phyloP scores from a whole-genome alignment of 371 early-diverging fungal species.

The Parasitella parasitica region DNA sequence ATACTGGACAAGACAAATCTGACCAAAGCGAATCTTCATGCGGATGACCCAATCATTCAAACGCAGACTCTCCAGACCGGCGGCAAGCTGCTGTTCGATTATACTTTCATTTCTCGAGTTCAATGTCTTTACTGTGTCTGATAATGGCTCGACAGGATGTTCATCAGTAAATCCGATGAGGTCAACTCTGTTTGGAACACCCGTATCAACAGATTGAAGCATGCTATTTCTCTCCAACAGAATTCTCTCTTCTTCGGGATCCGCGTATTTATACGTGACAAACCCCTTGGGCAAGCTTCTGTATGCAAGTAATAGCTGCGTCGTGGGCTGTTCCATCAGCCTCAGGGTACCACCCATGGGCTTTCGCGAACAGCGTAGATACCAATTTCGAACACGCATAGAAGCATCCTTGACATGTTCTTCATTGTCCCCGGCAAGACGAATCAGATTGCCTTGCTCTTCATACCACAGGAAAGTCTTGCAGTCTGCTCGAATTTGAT shows the following conservation, averaged over 20 bases:
- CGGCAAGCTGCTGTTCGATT: slow-evolving; percentile 17
- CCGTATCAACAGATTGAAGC: slow-evolving; percentile 24
- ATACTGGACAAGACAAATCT: slow-evolving; percentile 29
- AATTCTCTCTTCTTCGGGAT: slow-evolving; percentile 2
- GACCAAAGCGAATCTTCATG: slow-evolving; percentile 46
- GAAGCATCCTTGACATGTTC: slow-evolving; percentile 23
- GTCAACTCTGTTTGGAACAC: slow-evolving; percentile 6
- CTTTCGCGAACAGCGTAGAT: slow-evolving; percentile 25
- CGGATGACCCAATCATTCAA: slow-evolving; percentile 41
- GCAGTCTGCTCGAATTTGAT: slow-evolving; percentile 38
- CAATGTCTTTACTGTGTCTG: slow-evolving; percentile 8
- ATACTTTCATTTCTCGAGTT: slow-evolving; percentile 24
- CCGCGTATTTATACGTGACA: slow-evolving; percentile 10
- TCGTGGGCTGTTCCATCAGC: slow-evolving; percentile 33
- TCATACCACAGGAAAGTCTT: slow-evolving; percentile 39
- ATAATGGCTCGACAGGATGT: neutral
- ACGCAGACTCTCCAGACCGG: slow-evolving; percentile 41
- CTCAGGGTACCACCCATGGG: slow-evolving; percentile 7
- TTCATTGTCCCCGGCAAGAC: slow-evolving; percentile 20
- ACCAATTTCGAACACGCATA: slow-evolving; percentile 42
- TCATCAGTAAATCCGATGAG: slow-evolving; percentile 29
- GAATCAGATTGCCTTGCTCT: neutral
- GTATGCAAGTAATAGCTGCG: slow-evolving; percentile 14
- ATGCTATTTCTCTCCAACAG: slow-evolving; percentile 25
- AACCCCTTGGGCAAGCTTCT: slow-evolving; percentile 24